Evolutionary conservation across 257 asterid genomes (phyloP), one percentile per base, ranked within the genome.

Genomic region (Paraleonurus japonicus): DNA sequence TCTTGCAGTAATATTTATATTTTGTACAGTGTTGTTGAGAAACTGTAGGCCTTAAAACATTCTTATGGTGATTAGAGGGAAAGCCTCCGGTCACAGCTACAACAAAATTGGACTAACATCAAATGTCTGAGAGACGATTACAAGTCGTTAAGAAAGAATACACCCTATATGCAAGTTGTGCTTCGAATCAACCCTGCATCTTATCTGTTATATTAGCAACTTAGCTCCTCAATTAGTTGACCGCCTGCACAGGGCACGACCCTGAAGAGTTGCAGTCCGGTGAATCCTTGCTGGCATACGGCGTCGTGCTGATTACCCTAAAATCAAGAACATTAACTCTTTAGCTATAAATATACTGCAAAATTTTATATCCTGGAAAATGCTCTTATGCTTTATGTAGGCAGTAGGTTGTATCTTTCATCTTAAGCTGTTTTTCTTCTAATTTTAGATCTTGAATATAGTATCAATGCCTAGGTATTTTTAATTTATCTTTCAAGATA

Each of bases 271-370:
- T 77, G 83, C 83, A 68, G 24, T 85, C 88, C 27, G 69, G 65
- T 19, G 86, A 66, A 53, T 71, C 82, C 48, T 43, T 74, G 39
- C 45, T 70, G 41, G 72, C 60, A 33, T 85, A 89, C 17, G 97
- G 97, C 17, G 85, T 75, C 24, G 85, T 69, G 45, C 57, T 75
- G 61, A 81, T 65, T 20, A 77, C 89, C 86, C 97, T 90, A 83
- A 3, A 77, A 75, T 28, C 30, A 61, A 10, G 41, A 69, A 30
- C 39, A 60, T 55, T 16, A 50, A 15, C 2, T 24, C 50, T 26
- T 71, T 35, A 71, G 65, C 30, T n/a, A 7, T 22, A 17, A 17
- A 24, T 2, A 51, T 35, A 20, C 19, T 19, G 11, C 13, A 51
- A 1, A 20, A 16, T 7, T 45, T 32, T 32, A 32, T 32, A 5